These are phyloP conservation scores for Jatropha curcas DNA, from an alignment of 345 rosid genomes.

Conservation along the genomic window DNA sequence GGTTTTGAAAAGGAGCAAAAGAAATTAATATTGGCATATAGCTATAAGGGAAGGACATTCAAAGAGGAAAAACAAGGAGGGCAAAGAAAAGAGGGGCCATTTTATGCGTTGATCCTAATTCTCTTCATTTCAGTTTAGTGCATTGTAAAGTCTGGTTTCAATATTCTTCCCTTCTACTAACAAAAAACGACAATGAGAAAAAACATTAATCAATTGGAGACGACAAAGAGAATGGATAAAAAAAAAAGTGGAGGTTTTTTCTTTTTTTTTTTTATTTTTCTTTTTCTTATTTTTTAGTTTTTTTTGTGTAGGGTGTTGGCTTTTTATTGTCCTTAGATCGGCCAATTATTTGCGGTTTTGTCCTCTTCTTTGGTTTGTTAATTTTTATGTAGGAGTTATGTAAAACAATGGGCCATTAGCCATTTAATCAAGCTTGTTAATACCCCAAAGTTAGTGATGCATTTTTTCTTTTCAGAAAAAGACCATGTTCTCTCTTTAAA, in stretches of 20 bases:
- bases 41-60: conserved; percentile 30
- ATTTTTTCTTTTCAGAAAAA: conserved; percentile 11
- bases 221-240: conserved; percentile 1
- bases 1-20: too few relatives aligned
- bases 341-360: conserved; percentile 49
- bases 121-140: conserved; percentile 6
- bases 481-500: conserved; percentile 23
- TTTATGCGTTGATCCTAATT: conserved; percentile 16
- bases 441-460: conserved; percentile 2
- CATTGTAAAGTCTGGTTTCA: conserved; percentile 25
- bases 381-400: conserved; percentile 20
- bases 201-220: conserved; percentile 24
- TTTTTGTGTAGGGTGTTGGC: conserved; percentile 15
- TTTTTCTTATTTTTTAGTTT: background rate
- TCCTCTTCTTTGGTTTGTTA: conserved; percentile 30
- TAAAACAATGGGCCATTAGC: conserved; percentile 3
- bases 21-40: too few relatives aligned
- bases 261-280: background rate
- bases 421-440: conserved; percentile 1
- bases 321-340: conserved; percentile 36
- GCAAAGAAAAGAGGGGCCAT: background rate
- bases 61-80: conserved; percentile 34
- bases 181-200: conserved; percentile 20
- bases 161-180: conserved; percentile 20
- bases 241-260: background rate